phyloP scores from a whole-genome alignment of 2,329 filamentous ascomycete species.

The Aspergillus sp. region DNA sequence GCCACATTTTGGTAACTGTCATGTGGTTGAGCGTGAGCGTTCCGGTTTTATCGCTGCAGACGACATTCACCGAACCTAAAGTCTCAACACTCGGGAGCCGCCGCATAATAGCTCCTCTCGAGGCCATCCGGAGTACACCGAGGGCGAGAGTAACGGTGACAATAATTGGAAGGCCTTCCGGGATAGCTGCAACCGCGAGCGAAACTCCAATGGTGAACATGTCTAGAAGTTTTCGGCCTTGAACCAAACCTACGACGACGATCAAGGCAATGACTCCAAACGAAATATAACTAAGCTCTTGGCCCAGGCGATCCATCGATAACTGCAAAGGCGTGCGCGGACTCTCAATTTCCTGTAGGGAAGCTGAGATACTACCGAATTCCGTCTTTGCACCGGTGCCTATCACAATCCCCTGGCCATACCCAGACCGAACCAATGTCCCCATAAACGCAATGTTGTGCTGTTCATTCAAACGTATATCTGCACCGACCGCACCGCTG shows the following conservation, averaged over 20 bases:
- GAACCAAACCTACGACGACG: conserved; percentile 82
- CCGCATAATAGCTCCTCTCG: conserved; percentile 89
- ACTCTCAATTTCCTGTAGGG: conserved; percentile 90
- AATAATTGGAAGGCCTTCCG: conserved; percentile 94
- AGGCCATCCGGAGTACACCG: conserved; percentile 95
- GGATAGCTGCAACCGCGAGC: conserved; percentile 91
- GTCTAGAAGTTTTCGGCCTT: conserved; percentile 85
- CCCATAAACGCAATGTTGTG: conserved; percentile 99
- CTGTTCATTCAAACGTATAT: conserved; percentile 69
- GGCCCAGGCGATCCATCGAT: conserved; percentile 96
- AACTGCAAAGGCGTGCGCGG: conserved; percentile 90
- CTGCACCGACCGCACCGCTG: conserved; percentile 60
- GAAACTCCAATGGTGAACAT: conserved; percentile 98
- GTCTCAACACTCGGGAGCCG: conserved; percentile 97
- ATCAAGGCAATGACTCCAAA: conserved; percentile 94
- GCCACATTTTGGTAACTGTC: conserved; percentile 96
- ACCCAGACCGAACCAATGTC: conserved; percentile 88
- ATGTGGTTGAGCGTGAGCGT: conserved; percentile 98
- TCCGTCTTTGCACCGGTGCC: conserved; percentile 91
- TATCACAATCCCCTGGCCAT: conserved; percentile 96
- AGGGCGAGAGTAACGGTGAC: conserved; percentile 95
- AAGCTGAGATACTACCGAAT: conserved; percentile 94
- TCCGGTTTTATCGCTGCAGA: conserved; percentile 97
- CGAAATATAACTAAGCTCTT: conserved; percentile 94
- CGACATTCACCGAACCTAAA: conserved; percentile 97